These are phyloP conservation scores for Nitzschia putrida DNA, from an alignment of 108 stramenopile species.

Conservation along the genomic window DNA sequence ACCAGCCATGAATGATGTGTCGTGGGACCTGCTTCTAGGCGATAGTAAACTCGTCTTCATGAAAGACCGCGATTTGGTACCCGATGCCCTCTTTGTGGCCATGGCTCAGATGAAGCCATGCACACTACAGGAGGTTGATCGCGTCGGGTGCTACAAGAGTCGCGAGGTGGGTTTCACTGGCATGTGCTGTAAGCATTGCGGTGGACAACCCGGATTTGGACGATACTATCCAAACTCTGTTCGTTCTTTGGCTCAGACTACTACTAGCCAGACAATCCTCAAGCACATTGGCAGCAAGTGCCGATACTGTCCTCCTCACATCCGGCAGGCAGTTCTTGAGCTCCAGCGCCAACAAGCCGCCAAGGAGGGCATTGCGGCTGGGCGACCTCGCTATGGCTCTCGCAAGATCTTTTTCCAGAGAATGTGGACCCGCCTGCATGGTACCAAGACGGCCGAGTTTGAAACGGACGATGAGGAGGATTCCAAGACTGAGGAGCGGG, in stretches of 20 bases:
- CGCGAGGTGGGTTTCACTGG: slow-evolving; percentile 65
- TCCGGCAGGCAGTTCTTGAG: slow-evolving; percentile 50
- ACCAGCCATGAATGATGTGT: slow-evolving; percentile 10
- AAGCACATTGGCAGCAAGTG: slow-evolving; percentile 74
- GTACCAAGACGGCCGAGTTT: slow-evolving; percentile 17
- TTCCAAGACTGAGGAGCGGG: slow-evolving; percentile 1
- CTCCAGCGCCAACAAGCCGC: slow-evolving; percentile 46
- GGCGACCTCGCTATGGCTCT: slow-evolving; percentile 70
- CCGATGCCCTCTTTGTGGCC: slow-evolving; percentile 71
- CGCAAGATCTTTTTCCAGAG: slow-evolving; percentile 79
- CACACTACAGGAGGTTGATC: slow-evolving; percentile 49
- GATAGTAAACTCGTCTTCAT: slow-evolving; percentile 48
- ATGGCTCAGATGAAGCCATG: slow-evolving; percentile 73
- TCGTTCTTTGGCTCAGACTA: slow-evolving; percentile 75
- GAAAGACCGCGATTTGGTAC: slow-evolving; percentile 68
- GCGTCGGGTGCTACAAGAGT: slow-evolving; percentile 71
- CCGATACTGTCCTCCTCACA: slow-evolving; percentile 52
- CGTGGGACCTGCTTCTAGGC: slow-evolving; percentile 28
- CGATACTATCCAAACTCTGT: slow-evolving; percentile 68
- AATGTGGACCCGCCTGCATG: slow-evolving; percentile 71
- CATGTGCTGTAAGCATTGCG: slow-evolving; percentile 73
- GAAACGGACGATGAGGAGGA: slow-evolving; percentile 25
- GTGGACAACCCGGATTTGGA: slow-evolving; percentile 71
- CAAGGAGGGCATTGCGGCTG: slow-evolving; percentile 37
- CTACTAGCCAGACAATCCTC: slow-evolving; percentile 75